Evolutionary conservation across 2,329 filamentous ascomycete species (phyloP).

Genomic region (Moelleriella libera): DNA sequence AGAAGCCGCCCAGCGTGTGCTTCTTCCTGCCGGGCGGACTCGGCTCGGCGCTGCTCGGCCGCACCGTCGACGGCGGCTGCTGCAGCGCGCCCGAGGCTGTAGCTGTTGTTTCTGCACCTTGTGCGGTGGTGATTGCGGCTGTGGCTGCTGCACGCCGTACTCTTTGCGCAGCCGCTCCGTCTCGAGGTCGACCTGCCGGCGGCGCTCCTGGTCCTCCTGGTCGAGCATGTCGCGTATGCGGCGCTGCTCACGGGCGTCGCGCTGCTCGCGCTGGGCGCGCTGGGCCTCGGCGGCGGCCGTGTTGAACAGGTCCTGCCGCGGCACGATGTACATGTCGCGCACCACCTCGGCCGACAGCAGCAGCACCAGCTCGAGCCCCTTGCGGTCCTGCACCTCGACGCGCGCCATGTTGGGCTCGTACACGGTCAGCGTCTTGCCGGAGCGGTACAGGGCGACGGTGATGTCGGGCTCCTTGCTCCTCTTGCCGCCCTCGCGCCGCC

Average conservation of each 20-base stretch:
- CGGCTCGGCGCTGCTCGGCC: background rate
- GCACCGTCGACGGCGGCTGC: slow-evolving; percentile 1
- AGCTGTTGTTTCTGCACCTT: slow-evolving; percentile 8
- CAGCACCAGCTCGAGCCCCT: slow-evolving; percentile 78
- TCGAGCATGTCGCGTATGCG: slow-evolving; percentile 52
- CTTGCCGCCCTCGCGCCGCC: slow-evolving; percentile 60
- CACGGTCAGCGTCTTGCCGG: slow-evolving; percentile 54
- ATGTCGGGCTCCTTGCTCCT: slow-evolving; percentile 91
- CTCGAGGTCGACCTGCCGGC: slow-evolving; percentile 54
- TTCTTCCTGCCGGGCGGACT: slow-evolving; percentile 5
- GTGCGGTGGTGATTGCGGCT: slow-evolving; percentile 8
- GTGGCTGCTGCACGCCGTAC: slow-evolving; percentile 47
- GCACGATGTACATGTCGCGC: slow-evolving; percentile 48
- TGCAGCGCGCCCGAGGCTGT: slow-evolving; percentile 8
- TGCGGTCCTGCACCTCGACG: slow-evolving; percentile 86
- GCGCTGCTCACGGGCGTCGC: slow-evolving; percentile 37
- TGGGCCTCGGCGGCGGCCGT: slow-evolving; percentile 64
- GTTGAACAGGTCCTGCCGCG: slow-evolving; percentile 67
- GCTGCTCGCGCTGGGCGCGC: slow-evolving; percentile 42
- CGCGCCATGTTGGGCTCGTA: slow-evolving; percentile 88
- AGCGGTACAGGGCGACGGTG: slow-evolving; percentile 75
- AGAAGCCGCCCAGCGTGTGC: slow-evolving; percentile 30
- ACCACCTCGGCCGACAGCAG: slow-evolving; percentile 49
- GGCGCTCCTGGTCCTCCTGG: slow-evolving; percentile 46
- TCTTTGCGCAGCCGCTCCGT: slow-evolving; percentile 63